Evolutionary conservation across 75 land plant genomes (phyloP).

Genomic region (Cunninghamia lanceolata): DNA sequence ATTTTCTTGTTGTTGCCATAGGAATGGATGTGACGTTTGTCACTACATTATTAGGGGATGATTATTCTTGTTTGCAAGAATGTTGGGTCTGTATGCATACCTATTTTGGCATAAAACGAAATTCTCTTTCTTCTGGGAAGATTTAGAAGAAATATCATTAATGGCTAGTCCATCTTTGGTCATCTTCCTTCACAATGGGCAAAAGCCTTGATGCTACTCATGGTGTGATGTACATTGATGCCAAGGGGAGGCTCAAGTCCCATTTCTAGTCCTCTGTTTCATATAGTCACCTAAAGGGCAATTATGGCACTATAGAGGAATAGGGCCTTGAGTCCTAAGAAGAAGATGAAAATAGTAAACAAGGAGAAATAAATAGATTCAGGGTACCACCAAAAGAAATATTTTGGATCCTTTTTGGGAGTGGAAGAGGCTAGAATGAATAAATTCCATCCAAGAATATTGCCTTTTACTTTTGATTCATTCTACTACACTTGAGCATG

Average conservation of each 20-base stretch:
- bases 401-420: conserved; percentile 59
- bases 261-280: conserved; percentile 87
- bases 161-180: conserved; percentile 71
- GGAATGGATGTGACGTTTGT: no score
- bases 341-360: conserved; percentile 68
- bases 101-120: conserved; percentile 82
- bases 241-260: conserved; percentile 71
- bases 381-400: conserved; percentile 48
- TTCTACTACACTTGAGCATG: no score
- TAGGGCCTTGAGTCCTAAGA: conserved; percentile 72
- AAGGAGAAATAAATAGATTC: conserved; percentile 40
- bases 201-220: conserved; percentile 75
- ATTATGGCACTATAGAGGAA: conserved; percentile 85
- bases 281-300: conserved; percentile 56
- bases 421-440: conserved; percentile 67
- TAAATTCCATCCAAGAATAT: conserved; percentile 42
- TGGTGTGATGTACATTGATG: conserved; percentile 61
- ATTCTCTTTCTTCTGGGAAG: conserved; percentile 86
- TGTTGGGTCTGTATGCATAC: conserved; percentile 75
- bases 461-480: conserved; percentile 59
- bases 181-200: conserved; percentile 59
- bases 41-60: no score
- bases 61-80: conserved; percentile 71
- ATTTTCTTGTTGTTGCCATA: no score
- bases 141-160: conserved; percentile 75